Evolutionary conservation across 2,329 filamentous ascomycete genomes (phyloP), one percentile per base, ranked within the genome.

Genomic region (Aspergillus pseudoviridinutans): DNA sequence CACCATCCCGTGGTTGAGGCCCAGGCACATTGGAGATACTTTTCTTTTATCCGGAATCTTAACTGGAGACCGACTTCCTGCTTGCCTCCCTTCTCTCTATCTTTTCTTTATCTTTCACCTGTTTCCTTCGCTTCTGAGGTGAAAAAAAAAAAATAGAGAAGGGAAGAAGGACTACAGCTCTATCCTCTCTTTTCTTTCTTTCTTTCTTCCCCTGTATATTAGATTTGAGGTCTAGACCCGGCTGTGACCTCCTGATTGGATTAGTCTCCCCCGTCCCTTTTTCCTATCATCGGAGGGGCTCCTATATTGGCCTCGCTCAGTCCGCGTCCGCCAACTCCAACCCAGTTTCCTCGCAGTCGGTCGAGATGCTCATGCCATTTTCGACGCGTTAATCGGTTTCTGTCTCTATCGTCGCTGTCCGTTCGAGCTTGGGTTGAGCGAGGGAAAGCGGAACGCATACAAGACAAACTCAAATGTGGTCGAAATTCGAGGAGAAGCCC

Each of bases 401-500:
- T 28, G 53, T 53, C 44, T 47, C 47, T 49, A 56, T 56, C 57
- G 27, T 53, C 54, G 29, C 49, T 51, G 32, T 35, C 50, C 17
- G 22, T 51, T 32, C 10, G 12, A n/a, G 25, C 22, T 42, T 32
- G 27, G 44, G 17, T 28, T 28, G 47, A 49, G 32, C 24, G 28
- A 35, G 22, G 32, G 20, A 52, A 38, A 32, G 27, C 10, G 28
- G 9, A 42, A 28, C n/a, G 2, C 8, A 8, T 29, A 51, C 29
- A 54, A 53, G 25, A 51, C 35, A 52, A 50, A 25, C 44, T 51
- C 35, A 32, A 32, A 72, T 72, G 68, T 51, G 70, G 29, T 54
- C 65, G 44, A 68, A 66, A 50, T 42, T 60, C 46, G 62, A 64
- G 44, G 67, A 72, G 51, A 61, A 64, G 49, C 50, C 62, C 35